A percentile compares a stretch with the other conserved stretches of the same genome.
Conservation (phyloP, 1,284 basidiomycete genomes). For the Xerocomus minutiporus region DNA sequence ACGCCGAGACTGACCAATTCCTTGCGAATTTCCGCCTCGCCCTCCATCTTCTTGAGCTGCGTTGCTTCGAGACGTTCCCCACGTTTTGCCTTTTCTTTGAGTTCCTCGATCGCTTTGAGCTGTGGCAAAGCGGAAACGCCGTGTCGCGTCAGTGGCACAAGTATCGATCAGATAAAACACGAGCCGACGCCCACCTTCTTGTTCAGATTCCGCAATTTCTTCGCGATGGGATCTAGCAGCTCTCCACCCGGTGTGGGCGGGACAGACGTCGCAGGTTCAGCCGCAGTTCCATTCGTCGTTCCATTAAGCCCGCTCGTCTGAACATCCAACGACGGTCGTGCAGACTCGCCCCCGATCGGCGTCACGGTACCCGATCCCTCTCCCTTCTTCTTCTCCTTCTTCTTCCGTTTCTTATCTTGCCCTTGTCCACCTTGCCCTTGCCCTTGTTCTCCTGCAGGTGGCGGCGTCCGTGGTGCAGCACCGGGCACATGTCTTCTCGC, state of each 20-base stretch:
- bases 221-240: slow-evolving; percentile 72
- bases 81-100: slow-evolving; percentile 83
- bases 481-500: slow-evolving; percentile 60
- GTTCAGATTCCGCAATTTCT: slow-evolving; percentile 89
- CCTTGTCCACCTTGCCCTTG: slow-evolving; percentile 20
- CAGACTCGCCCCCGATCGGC: slow-evolving; percentile 27
- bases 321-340: slow-evolving; percentile 35
- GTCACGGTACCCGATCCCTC: slow-evolving; percentile 32
- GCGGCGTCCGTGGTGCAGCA: slow-evolving; percentile 47
- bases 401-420: slow-evolving; percentile 49
- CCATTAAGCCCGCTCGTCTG: slow-evolving; percentile 26
- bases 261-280: slow-evolving; percentile 34
- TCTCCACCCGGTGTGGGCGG: slow-evolving; percentile 59
- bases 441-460: slow-evolving; percentile 37
- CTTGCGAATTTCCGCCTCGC: slow-evolving; percentile 76
- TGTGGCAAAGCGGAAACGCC: slow-evolving; percentile 31
- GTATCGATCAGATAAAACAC: not conserved
- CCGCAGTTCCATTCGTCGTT: not conserved
- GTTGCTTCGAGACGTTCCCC: slow-evolving; percentile 91
- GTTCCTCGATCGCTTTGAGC: slow-evolving; percentile 94
- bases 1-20: slow-evolving; percentile 52
- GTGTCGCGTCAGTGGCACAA: slow-evolving; percentile 3
- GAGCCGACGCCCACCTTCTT: slow-evolving; percentile 70
- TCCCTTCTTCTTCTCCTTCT: slow-evolving; percentile 53
- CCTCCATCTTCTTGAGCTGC: slow-evolving; percentile 93